Evolutionary conservation across 2,329 filamentous ascomycete genomes (phyloP).

Genomic region (Talaromyces sp.): DNA sequence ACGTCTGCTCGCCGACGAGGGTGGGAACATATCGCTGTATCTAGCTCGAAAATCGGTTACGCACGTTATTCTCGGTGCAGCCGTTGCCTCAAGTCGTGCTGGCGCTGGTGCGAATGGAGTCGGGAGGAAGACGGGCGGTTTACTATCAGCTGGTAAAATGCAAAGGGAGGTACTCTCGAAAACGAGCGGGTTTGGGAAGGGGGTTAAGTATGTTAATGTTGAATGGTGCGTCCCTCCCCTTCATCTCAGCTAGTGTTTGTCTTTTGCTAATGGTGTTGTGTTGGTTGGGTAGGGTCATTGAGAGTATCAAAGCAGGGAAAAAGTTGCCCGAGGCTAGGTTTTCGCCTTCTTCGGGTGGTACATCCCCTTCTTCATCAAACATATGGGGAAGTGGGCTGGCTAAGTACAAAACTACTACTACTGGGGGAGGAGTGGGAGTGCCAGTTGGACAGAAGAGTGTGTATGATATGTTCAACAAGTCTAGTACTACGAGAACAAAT

Average conservation of each 20-base stretch:
- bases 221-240: conserved; percentile 63
- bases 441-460: conserved; percentile 65
- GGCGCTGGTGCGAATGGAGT: conserved; percentile 39
- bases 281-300: conserved; percentile 63
- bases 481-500: background rate
- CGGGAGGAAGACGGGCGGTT: conserved; percentile 64
- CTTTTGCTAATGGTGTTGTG: background rate
- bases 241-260: background rate
- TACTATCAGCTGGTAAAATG: conserved; percentile 75
- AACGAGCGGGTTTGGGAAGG: conserved; percentile 58
- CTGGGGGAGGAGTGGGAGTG: conserved; percentile 35
- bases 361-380: conserved; percentile 39
- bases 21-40: conserved; percentile 67
- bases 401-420: background rate
- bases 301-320: conserved; percentile 74
- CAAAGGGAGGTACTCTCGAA: conserved; percentile 67
- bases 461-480: conserved; percentile 49
- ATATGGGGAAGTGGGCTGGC: background rate
- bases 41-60: conserved; percentile 74
- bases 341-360: conserved; percentile 33
- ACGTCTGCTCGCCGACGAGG: conserved; percentile 70
- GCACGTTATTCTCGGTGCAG: conserved; percentile 71
- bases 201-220: conserved; percentile 74
- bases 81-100: conserved; percentile 63
- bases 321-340: conserved; percentile 74